These are phyloP conservation scores for Citeromyces hawaiiensis DNA, from an alignment of 1,139 yeast species.

Conservation along the genomic window DNA sequence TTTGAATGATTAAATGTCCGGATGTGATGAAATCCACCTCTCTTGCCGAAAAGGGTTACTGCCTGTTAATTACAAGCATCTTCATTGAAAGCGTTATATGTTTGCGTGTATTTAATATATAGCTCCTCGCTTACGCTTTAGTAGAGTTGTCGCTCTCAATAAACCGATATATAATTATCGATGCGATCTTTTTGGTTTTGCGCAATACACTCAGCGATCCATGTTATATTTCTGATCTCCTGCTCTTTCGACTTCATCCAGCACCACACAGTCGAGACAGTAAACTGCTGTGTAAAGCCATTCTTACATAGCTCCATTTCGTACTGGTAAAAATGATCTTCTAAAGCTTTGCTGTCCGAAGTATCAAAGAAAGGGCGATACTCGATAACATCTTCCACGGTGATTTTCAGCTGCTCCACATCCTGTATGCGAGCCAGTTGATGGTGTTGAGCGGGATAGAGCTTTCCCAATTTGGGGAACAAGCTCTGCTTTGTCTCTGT, in stretches of 20 bases:
- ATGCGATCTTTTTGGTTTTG: conserved; percentile 78
- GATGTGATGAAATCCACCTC: no score
- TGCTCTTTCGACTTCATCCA: conserved; percentile 95
- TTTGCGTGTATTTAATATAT: background rate
- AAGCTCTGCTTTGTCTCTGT: conserved; percentile 56
- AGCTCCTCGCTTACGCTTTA: background rate
- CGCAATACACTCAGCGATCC: conserved; percentile 97
- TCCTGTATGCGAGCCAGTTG: conserved; percentile 72
- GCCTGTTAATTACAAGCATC: no score
- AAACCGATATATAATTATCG: conserved; percentile 65
- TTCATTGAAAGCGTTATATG: background rate
- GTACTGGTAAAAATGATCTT: conserved; percentile 83
- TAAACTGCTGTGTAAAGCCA: conserved; percentile 94
- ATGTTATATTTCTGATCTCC: conserved; percentile 89
- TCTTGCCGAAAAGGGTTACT: no score
- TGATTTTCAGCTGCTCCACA: conserved; percentile 64
- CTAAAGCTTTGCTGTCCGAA: conserved; percentile 48
- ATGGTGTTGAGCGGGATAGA: conserved; percentile 64
- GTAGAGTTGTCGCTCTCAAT: conserved; percentile 19
- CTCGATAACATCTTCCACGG: conserved; percentile 64
- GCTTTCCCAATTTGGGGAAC: conserved; percentile 70
- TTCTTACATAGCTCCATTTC: conserved; percentile 89
- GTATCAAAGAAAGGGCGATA: conserved; percentile 66
- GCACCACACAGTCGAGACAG: conserved; percentile 86
- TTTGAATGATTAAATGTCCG: no score